Base-by-base conservation (phyloP, 2,329 filamentous ascomycete species). In the Cladophialophora immunda region DNA sequence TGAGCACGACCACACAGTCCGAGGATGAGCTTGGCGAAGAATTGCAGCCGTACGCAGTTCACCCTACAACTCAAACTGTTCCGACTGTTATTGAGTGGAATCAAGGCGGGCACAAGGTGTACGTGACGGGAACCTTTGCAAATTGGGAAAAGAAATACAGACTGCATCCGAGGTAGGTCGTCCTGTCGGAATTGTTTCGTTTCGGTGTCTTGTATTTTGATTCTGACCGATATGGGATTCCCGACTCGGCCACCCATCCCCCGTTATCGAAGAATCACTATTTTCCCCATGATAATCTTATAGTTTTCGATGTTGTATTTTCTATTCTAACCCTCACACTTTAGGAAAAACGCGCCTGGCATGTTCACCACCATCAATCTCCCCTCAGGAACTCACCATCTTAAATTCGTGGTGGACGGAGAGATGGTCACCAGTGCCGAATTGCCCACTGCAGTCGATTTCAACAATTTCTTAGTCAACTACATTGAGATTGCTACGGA, bases 391-490 rank as follows among this genome's bases (percentile, higher is more conserved):
- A 99, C 95, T 4, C 94, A 99, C 78, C 95, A 99, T 82, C 86
- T 99, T 75, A 94, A 96, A 76, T 99, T 98, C 81, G 86, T 99
- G 72, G 93, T 97, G 58, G 94, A 98, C 80, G 92, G 92, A 66
- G 90, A 94, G 75, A 97, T 97, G 93, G 88, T 90, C 76, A 95
- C 93, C 15, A 95, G 93, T 17, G 89, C 92, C 67, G 88, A 91
- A 70, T 84, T 97, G 63, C 94, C 95, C 15, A 98, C 95, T 0
- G 97, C 95, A 1, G 95, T 99, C 66, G 95, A 99, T 78, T 97
- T 96, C 78, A 96, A 93, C 71, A 98, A 98, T 81, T 97, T 97
- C 76, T 85, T 99, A 19, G 94, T 99, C 80, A 99, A 99, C 81
- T 99, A 98, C 78, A 92, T 99, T 75, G 95, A 99, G 81, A 92